phyloP scores from a whole-genome alignment of 1,139 yeast species.

The Hemisphaericaspora xylofermentans region DNA sequence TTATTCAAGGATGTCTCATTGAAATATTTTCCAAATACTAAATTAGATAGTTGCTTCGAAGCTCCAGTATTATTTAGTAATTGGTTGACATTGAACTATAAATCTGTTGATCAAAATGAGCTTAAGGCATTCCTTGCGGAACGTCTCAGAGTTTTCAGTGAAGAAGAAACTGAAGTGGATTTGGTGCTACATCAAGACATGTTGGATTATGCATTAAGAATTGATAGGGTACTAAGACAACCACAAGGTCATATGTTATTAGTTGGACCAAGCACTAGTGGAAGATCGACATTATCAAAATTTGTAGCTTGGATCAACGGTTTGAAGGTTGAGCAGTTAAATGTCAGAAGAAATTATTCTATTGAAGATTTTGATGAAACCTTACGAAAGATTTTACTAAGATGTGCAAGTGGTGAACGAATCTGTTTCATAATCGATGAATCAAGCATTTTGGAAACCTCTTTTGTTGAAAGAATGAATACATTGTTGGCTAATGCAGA shows the following conservation, averaged over 20 bases:
- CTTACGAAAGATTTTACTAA: slow-evolving; percentile 51
- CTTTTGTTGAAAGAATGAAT: slow-evolving; percentile 90
- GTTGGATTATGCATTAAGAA: slow-evolving; percentile 71
- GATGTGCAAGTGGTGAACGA: slow-evolving; percentile 55
- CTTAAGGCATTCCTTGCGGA: slow-evolving; percentile 59
- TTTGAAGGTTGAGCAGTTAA: slow-evolving; percentile 57
- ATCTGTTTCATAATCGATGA: slow-evolving; percentile 81
- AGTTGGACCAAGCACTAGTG: slow-evolving; percentile 85
- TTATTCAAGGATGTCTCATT: slow-evolving; percentile 40
- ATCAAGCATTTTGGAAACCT: slow-evolving; percentile 69
- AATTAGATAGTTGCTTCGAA: slow-evolving; percentile 32
- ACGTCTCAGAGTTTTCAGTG: slow-evolving; percentile 69
- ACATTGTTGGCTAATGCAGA: slow-evolving; percentile 90
- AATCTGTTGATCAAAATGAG: slow-evolving; percentile 51
- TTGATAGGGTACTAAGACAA: slow-evolving; percentile 81
- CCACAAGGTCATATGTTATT: slow-evolving; percentile 89
- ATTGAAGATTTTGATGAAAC: slow-evolving; percentile 67
- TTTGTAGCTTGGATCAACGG: slow-evolving; percentile 96
- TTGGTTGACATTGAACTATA: slow-evolving; percentile 70
- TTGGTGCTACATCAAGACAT: slow-evolving; percentile 69
- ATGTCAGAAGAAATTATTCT: slow-evolving; percentile 54
- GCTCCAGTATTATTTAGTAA: slow-evolving; percentile 65
- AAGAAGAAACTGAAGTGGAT: slow-evolving; percentile 66
- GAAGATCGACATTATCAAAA: slow-evolving; percentile 71
- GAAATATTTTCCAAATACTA: slow-evolving; percentile 48